Conservation (phyloP, 2,329 filamentous ascomycete genomes). For the Fusarium austroafricanum region DNA sequence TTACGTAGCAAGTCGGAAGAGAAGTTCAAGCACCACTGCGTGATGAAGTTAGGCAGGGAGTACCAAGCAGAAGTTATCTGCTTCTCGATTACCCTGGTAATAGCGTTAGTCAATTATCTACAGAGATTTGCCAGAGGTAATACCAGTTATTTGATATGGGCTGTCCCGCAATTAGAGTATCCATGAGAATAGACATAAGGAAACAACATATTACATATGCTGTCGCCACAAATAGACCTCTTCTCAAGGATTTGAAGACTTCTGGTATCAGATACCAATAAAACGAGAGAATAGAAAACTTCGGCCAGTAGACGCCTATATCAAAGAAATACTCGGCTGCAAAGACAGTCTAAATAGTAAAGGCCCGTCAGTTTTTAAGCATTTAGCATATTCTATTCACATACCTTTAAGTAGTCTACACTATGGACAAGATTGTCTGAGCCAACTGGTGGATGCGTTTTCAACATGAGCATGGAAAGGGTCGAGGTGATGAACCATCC, state of each 20-base stretch:
- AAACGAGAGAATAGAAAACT: conserved; percentile 13
- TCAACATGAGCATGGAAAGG: neutral
- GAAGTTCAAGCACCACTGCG: conserved; percentile 21
- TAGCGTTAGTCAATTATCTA: accelerated
- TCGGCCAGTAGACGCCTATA: conserved; percentile 8
- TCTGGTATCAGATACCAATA: conserved; percentile 23
- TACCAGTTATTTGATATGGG: conserved; percentile 20
- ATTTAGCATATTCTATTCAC: neutral
- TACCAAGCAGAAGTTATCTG: conserved; percentile 20
- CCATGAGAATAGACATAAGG: neutral
- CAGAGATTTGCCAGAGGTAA: accelerated
- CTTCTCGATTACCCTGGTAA: conserved; percentile 4
- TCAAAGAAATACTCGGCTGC: conserved; percentile 18
- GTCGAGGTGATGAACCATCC: conserved; percentile 15
- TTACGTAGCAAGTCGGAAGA: conserved; percentile 11
- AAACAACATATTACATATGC: neutral
- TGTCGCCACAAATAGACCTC: neutral
- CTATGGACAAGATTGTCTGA: neutral
- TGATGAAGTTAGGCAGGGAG: neutral
- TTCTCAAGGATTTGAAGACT: neutral
- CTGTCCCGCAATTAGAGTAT: neutral
- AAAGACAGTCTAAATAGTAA: too few species aligned
- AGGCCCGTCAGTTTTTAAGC: neutral
- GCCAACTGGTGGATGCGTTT: neutral
- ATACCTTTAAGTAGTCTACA: neutral